Evolutionary conservation across 352 stramenopile genomes (phyloP), one percentile per base, ranked within the genome.

Genomic region (Pythium dissimile): DNA sequence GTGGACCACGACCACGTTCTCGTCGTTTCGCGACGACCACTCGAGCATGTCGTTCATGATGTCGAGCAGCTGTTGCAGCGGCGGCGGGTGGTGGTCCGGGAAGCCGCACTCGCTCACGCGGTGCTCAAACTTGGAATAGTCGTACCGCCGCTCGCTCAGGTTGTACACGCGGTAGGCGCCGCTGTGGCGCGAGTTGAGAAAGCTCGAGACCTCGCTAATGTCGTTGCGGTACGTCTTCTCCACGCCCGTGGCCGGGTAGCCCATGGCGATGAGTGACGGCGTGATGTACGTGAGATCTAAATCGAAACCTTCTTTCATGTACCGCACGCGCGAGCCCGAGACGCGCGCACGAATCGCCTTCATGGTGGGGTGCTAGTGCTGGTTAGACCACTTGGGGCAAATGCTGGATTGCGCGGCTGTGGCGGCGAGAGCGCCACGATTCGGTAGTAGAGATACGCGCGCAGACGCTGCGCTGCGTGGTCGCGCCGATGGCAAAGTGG

Each of bases 181-280:
- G 4, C 69, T 77, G 54, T 94, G 82, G 38, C 76, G 75, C 44
- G 73, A 82, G 53, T 90, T 84, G 2, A 94, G 63, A 44, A 92
- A 86, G 12, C 50, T 62, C 2, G 80, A 72, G 30, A 92, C 82
- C 56, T 94, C 80, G 38, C 71, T 77, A 59, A 92, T 90, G 66
- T 91, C 80, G 71, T 94, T 94, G 49, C 84, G 80, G 59, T 92
- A 92, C 12, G 80, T 91, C 41, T 92, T 91, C 69, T 94, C 84
- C 38, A 94, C 72, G 67, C 82, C 82, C 26, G 77, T 77, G 27
- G 84, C 84, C 13, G 84, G 84, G 60, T 92, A 94, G 0, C 80
- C 82, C 82, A 94, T 92, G 54, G 84, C 84, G 35, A 94, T 75
- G 51, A 94, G 73, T 30, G 73, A 75, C 24, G 69, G 69, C n/a